Conservation (phyloP, 352 stramenopile species). For the Phytophthora niederhauseri region DNA sequence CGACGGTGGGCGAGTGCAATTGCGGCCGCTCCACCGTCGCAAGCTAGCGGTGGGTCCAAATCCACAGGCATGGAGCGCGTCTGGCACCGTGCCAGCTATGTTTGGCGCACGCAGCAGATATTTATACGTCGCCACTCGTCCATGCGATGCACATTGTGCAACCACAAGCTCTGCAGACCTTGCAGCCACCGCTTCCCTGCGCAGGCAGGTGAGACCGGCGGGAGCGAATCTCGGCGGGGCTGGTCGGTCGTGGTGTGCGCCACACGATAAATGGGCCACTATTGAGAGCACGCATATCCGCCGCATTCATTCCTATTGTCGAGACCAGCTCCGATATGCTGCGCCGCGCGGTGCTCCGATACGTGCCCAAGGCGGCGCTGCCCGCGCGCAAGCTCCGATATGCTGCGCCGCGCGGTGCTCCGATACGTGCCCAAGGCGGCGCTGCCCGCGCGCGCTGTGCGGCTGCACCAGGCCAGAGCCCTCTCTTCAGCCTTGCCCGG, state of each 20-base stretch:
- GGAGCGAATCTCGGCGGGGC: background rate
- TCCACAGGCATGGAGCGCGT: background rate
- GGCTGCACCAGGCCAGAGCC: conserved; percentile 7
- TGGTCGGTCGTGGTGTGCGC: conserved; percentile 5
- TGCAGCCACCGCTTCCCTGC: background rate
- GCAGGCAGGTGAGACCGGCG: background rate
- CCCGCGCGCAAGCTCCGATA: background rate
- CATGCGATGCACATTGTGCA: background rate
- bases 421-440: conserved; percentile 11
- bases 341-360: conserved; percentile 18
- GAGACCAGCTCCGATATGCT: conserved; percentile 23
- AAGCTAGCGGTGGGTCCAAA: conserved; percentile 3
- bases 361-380: conserved; percentile 2
- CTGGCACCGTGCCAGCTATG: background rate
- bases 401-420: conserved; percentile 27
- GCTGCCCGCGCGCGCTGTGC: background rate
- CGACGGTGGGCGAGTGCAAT: conserved; percentile 7
- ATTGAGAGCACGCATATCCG: conserved; percentile 25
- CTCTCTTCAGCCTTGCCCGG: conserved; percentile 49
- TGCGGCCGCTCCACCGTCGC: conserved; percentile 2
- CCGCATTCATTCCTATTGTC: conserved; percentile 32
- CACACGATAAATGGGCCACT: conserved; percentile 13
- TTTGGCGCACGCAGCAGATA: conserved; percentile 10
- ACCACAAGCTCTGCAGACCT: background rate
- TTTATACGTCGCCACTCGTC: conserved; percentile 4